Conservation (phyloP, 208 protist species). For the Acanthamoeba triangularis region DNA sequence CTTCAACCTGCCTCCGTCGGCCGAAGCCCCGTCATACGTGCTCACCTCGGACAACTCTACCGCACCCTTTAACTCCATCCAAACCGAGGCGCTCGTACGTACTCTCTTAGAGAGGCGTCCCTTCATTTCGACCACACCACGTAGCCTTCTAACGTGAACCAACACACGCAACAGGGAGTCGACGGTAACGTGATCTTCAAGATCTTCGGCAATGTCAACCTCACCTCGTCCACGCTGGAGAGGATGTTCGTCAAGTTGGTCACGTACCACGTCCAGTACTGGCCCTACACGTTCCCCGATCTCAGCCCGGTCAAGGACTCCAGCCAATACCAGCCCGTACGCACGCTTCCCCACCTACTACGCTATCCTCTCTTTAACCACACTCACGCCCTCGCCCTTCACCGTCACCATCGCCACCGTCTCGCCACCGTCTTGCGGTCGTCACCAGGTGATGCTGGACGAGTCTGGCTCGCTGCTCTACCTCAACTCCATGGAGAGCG, state of each 20-base stretch:
- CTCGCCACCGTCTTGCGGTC: background rate
- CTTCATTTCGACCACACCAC: too few relatives aligned
- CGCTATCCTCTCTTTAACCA: too few relatives aligned
- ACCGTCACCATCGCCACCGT: too few relatives aligned
- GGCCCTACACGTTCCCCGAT: constrained; percentile 67
- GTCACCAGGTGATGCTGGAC: constrained; percentile 25
- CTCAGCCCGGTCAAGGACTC: constrained; percentile 10
- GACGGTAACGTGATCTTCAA: constrained; percentile 63
- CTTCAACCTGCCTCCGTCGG: constrained; percentile 3
- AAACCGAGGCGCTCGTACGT: constrained; percentile 3
- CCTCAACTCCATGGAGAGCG: constrained; percentile 48
- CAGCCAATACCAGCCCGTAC: constrained; percentile 29
- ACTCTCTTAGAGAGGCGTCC: too few relatives aligned
- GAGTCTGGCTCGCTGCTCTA: constrained; percentile 30
- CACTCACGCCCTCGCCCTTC: too few relatives aligned
- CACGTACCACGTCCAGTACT: constrained; percentile 49
- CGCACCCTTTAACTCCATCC: constrained; percentile 48
- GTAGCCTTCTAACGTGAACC: too few relatives aligned
- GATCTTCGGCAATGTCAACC: constrained; percentile 54
- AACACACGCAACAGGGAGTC: too few relatives aligned
- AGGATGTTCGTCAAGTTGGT: constrained; percentile 19
- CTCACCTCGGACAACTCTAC: constrained; percentile 49
- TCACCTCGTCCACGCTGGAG: constrained; percentile 18
- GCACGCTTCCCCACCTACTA: background rate
- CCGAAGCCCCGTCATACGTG: background rate